phyloP scores from a whole-genome alignment of 805 yeast genomes.

The Komagataella mondaviorum region DNA sequence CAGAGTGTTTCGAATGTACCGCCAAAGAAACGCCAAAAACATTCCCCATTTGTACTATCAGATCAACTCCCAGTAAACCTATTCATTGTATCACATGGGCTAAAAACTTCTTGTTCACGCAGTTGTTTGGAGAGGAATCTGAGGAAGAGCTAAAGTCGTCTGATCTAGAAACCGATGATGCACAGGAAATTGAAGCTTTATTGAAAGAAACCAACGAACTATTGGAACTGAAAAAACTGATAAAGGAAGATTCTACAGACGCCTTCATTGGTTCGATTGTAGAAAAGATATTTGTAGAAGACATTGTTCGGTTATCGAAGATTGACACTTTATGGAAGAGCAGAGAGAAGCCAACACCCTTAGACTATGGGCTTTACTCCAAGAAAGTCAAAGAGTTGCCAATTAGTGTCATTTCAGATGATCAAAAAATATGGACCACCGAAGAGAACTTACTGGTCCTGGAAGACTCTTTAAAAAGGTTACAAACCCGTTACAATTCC shows the following conservation, averaged over 20 bases:
- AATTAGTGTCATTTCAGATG: slow-evolving; percentile 14
- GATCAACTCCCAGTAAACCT: slow-evolving; percentile 94
- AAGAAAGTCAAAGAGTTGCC: not conserved
- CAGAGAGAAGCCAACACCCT: slow-evolving; percentile 54
- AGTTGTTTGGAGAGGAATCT: slow-evolving; percentile 51
- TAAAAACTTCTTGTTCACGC: slow-evolving; percentile 74
- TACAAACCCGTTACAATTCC: slow-evolving; percentile 32
- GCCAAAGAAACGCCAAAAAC: slow-evolving; percentile 80
- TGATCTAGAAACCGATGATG: slow-evolving; percentile 48
- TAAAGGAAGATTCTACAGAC: slow-evolving; percentile 11
- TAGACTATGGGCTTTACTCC: slow-evolving; percentile 19
- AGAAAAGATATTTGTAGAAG: slow-evolving; percentile 52
- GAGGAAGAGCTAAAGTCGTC: slow-evolving; percentile 14
- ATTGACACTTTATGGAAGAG: slow-evolving; percentile 73
- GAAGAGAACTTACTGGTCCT: slow-evolving; percentile 54
- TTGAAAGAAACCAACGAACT: slow-evolving; percentile 58
- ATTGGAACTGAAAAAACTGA: slow-evolving; percentile 28
- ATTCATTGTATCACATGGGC: slow-evolving; percentile 98
- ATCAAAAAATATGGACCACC: slow-evolving; percentile 43
- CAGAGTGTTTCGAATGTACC: slow-evolving; percentile 92
- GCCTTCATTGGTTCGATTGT: slow-evolving; percentile 32
- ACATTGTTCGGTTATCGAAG: slow-evolving; percentile 57
- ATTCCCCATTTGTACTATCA: slow-evolving; percentile 91
- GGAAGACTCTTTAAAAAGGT: slow-evolving; percentile 26
- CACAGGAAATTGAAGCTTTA: slow-evolving; percentile 50